Evolutionary conservation across 2,329 filamentous ascomycete species (phyloP), one percentile per base, ranked within the genome.

Genomic region (Apiospora phragmitis): DNA sequence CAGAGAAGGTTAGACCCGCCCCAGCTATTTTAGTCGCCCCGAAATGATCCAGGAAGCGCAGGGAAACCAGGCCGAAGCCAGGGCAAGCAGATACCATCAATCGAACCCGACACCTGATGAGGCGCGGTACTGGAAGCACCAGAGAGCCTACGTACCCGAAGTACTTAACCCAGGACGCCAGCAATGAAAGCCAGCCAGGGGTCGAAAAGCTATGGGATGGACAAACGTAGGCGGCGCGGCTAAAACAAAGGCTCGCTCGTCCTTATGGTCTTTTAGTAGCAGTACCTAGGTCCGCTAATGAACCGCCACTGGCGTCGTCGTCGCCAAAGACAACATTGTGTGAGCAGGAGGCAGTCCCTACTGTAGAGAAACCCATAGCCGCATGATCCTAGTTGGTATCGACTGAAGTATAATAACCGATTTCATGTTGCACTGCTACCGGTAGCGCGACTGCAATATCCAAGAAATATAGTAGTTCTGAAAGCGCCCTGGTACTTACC

Each of bases 1-100:
- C 51, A 59, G 51, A 59, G 51, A 59, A 59, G 51, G 51, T 59
- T 59, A 59, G 51, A 35, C 51, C 51, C 51, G 51, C 51, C 26
- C 16, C 51, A 59, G 51, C 51, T 59, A 59, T 62, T 24, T 62
- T 62, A 62, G 55, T 62, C 55, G 55, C 55, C 55, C 32, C 55
- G 55, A 62, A 62, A 59, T 59, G 55, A 62, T 8, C 55, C 55
- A 62, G 55, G 51, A 59, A 38, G 29, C 38, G 51, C 51, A 18
- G 38, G 29, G 55, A 62, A 62, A 62, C 38, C 55, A 62, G 32
- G 55, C 55, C 55, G 55, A 62, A 38, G 55, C 55, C 55, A 59
- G 51, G 51, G 51, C 51, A 35, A 62, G 55, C 18, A 35, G 55
- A 62, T 38, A 38, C 55, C 55, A 38, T 21, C 32, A 62, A 62